Percentiles rank a stretch among this genome's conserved stretches.
Evolutionary conservation across 2,329 filamentous ascomycete species (phyloP).

Genomic region (Magnaporthiopsis incrustans): DNA sequence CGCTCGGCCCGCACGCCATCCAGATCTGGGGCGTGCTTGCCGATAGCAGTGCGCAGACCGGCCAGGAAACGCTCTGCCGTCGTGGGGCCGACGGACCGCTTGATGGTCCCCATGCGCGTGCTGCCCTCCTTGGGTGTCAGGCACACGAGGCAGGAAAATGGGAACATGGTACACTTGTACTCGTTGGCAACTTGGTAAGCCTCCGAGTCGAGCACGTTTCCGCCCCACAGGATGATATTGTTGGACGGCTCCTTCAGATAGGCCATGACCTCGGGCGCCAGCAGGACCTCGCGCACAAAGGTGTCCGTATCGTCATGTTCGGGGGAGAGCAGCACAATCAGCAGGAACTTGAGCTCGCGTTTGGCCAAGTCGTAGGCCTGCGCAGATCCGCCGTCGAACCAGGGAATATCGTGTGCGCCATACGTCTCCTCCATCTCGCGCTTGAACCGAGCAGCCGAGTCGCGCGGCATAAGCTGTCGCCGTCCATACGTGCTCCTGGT

Average conservation of each 20-base stretch:
- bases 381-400: constrained; percentile 83
- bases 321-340: constrained; percentile 82
- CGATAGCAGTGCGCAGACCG: constrained; percentile 66
- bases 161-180: constrained; percentile 84
- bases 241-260: constrained; percentile 70
- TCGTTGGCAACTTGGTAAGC: constrained; percentile 88
- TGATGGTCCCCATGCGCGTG: constrained; percentile 84
- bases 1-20: constrained; percentile 67
- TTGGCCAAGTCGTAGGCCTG: constrained; percentile 87
- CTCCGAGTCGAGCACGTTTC: constrained; percentile 87
- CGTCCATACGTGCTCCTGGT: constrained; percentile 59
- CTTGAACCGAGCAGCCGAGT: constrained; percentile 81
- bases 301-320: constrained; percentile 87
- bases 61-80: constrained; percentile 63
- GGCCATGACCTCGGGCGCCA: constrained; percentile 62
- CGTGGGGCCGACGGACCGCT: constrained; percentile 66
- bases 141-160: constrained; percentile 78
- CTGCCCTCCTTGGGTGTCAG: constrained; percentile 80
- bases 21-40: constrained; percentile 68
- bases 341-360: constrained; percentile 79
- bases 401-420: constrained; percentile 62
- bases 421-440: constrained; percentile 95
- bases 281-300: constrained; percentile 76
- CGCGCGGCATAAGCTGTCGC: constrained; percentile 70
- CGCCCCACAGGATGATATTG: constrained; percentile 84